Conservation (phyloP, 169 alveolate genomes). For the Babesia bigemina region DNA sequence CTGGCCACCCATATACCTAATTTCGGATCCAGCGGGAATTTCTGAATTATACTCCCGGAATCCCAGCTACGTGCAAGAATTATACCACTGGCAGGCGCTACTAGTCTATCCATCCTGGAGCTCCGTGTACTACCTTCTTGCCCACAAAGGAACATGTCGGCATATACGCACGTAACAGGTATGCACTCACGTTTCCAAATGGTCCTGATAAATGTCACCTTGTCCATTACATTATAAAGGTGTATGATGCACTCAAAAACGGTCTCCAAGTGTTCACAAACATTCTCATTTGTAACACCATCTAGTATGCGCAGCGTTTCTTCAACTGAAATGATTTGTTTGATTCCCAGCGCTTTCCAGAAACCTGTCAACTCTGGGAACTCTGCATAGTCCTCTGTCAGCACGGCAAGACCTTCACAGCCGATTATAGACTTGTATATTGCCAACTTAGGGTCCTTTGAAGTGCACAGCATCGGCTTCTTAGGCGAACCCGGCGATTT, state of each 20-base stretch:
- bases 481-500: neutral
- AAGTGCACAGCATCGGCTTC: neutral
- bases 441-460: neutral
- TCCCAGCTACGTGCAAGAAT: neutral
- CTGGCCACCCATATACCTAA: neutral
- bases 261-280: neutral
- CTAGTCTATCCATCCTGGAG: neutral
- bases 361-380: neutral
- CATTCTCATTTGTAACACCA: too few relatives aligned
- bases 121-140: neutral
- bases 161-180: neutral
- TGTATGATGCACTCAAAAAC: constrained; percentile 4
- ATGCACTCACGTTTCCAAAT: constrained; percentile 2
- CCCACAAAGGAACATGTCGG: neutral
- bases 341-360: constrained; percentile 2
- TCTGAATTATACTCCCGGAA: neutral
- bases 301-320: constrained; percentile 6
- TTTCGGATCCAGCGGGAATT: neutral
- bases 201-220: neutral
- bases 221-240: constrained; percentile 3
- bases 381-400: constrained; percentile 1
- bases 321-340: neutral
- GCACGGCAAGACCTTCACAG: neutral
- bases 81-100: neutral
- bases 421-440: neutral